Evolutionary conservation across 106 monocot species (phyloP), one percentile per base, ranked within the genome.

Genomic region (Apostasia shenzhenica): DNA sequence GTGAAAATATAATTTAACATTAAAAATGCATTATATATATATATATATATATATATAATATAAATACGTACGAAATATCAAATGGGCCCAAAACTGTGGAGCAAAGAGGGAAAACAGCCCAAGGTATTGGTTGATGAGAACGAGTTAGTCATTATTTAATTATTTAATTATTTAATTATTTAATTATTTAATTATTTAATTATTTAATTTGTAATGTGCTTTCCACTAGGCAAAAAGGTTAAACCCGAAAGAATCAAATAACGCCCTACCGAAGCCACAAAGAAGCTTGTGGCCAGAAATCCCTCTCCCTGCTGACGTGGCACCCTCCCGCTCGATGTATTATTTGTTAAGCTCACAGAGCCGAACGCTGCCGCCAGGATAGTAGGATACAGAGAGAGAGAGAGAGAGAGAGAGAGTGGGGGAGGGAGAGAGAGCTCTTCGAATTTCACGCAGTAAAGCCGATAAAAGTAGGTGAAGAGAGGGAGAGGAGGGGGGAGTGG

Each of bases 281-380:
- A 62, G 42, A 43, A 68, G 46, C 68, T 68, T 54, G 68, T 68
- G 68, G 55, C 68, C n/a, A 52, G 42, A 41, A 68, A 50, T 48
- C 40, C n/a, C 68, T 54, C 52, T 12, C 69, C 49, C 48, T 57
- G 61, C 73, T 79, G 52, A 69, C 68, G 61, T 79, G 79, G 69
- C 61, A 10, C 4, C 41, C 46, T 56, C 48, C 50, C 57, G 10
- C 71, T 38, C 69, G 54, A 54, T 58, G 49, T 50, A 2, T 44
- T 14, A 3, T 38, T 6, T 9, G 51, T 75, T 75, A 58, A 49
- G 59, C 71, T 8, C 11, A 26, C 5, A 14, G 44, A 14, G 14
- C 8, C 41, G 1, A 41, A 11, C 41, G 12, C 1, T 8, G 12
- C 55, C 72, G 13, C 45, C 3, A n/a, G 45, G 5, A n/a, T 6